Evolutionary conservation across 1,284 basidiomycete genomes (phyloP).

Genomic region (Ustilago loliicola): DNA sequence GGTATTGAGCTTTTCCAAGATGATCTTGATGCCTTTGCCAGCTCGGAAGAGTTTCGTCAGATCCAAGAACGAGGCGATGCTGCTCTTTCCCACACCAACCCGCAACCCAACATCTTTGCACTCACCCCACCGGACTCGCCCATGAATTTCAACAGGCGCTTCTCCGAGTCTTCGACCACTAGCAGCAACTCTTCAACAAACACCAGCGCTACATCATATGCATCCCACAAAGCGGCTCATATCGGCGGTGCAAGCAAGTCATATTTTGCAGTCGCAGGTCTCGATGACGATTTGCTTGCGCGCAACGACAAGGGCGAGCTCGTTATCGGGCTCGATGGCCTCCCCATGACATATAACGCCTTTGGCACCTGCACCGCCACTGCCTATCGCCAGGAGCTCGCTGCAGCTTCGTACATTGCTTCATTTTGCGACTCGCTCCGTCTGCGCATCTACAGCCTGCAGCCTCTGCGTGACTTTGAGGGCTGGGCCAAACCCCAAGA

Average conservation of each 20-base stretch:
- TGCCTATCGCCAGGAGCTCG: conserved; percentile 40
- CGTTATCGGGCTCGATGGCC: conserved; percentile 71
- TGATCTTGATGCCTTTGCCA: conserved; percentile 67
- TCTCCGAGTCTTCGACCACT: conserved; percentile 16
- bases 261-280: conserved; percentile 14
- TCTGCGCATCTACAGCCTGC: conserved; percentile 68
- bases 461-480: conserved; percentile 71
- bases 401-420: conserved; percentile 65
- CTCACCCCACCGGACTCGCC: conserved; percentile 57
- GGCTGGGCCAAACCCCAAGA: conserved; percentile 56
- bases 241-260: neutral
- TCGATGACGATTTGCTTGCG: conserved; percentile 71
- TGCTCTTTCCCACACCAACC: neutral
- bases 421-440: conserved; percentile 51
- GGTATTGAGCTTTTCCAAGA: conserved; percentile 70
- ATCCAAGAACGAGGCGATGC: conserved; percentile 33
- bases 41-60: conserved; percentile 49
- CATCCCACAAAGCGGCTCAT: neutral
- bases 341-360: conserved; percentile 57
- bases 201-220: conserved; percentile 38
- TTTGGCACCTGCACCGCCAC: conserved; percentile 47
- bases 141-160: conserved; percentile 26
- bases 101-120: neutral
- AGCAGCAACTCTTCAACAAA: conserved; percentile 18
- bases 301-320: conserved; percentile 75